Conservation (phyloP, 2,329 filamentous ascomycete species). For the Chrysoporthe deuterocubensis region DNA sequence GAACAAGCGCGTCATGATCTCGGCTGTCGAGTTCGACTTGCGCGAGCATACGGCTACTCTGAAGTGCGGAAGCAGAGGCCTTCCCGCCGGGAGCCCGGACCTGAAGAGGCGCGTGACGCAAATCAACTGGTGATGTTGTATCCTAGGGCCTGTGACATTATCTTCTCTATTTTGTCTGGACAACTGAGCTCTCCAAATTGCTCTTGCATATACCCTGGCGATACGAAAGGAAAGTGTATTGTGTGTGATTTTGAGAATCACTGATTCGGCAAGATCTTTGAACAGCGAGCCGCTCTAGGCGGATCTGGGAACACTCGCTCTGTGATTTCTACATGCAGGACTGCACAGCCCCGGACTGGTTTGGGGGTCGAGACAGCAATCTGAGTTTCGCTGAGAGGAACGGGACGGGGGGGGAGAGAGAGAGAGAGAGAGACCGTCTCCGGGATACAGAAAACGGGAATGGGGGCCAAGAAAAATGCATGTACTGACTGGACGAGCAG, state of each 20-base stretch:
- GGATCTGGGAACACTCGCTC: neutral
- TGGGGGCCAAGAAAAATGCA: neutral
- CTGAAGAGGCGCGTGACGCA: constrained; percentile 50
- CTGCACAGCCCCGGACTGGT: neutral
- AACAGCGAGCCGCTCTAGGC: neutral
- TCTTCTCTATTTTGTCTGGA: neutral
- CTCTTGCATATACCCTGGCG: neutral
- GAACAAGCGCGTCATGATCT: constrained; percentile 59
- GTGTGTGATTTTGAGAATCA: neutral
- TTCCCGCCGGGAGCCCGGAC: constrained; percentile 52
- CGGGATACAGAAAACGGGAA: neutral
- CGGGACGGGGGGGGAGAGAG: neutral
- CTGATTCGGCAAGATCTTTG: neutral
- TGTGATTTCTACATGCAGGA: neutral
- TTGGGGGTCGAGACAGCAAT: neutral
- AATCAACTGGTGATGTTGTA: constrained; percentile 52
- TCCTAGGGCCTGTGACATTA: neutral
- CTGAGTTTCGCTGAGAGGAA: neutral
- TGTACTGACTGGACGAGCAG: constrained; percentile 9
- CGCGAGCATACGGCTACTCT: constrained; percentile 54
- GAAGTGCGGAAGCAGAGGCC: constrained; percentile 57
- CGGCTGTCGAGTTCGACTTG: constrained; percentile 60
- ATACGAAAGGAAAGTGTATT: neutral
- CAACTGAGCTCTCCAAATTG: neutral
- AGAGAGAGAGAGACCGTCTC: neutral